Base-by-base conservation (phyloP, 805 yeast genomes). In the Wickerhamomyces rabaulensis region DNA sequence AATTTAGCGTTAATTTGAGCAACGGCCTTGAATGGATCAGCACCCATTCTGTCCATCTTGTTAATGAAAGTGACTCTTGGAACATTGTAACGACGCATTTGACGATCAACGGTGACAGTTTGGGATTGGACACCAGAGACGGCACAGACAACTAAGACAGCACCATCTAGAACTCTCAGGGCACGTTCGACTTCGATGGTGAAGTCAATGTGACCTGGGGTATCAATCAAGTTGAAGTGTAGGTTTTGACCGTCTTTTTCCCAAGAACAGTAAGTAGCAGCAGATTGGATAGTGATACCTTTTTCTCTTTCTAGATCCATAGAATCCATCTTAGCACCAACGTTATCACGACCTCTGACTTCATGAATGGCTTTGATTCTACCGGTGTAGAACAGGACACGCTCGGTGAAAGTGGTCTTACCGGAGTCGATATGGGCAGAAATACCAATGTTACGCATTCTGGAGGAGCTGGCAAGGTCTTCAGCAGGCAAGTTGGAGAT, bases 11-110 rank as follows among this genome's bases (percentile, higher is more conserved):
- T 89, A 58, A 94, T 78, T 71, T 92, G 98, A 48, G 87, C 95
- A 59, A 94, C 86, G 48, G 95, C 97, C 53, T 78, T 79, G 84
- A 95, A 94, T 20, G 99, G 99, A 68, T 94, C 84, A 46, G 99
- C 87, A 55, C 99, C 99, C 97, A 94, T 88, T 66, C 99, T 82
- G 69, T 94, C 99, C 97, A 94, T 91, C 74, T 94, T 94, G 72
- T 94, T 94, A 68, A 94, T 87, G 62, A 94, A 94, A 9, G 99
- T 92, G 44, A 94, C 78, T 63, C 99, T 80, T 45, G 99, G 99
- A 62, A 94, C 96, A 63, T 94, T 90, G 70, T 94, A 94, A 65
- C 99, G 84, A 60, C 96, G 82, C 99, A 94, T 94, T 73, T 94
- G 99, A 64, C 99, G 84, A 67, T 94, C 99, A 41, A 94, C 99